Conservation (phyloP, 345 rosid species). For the Populus deltoides region DNA sequence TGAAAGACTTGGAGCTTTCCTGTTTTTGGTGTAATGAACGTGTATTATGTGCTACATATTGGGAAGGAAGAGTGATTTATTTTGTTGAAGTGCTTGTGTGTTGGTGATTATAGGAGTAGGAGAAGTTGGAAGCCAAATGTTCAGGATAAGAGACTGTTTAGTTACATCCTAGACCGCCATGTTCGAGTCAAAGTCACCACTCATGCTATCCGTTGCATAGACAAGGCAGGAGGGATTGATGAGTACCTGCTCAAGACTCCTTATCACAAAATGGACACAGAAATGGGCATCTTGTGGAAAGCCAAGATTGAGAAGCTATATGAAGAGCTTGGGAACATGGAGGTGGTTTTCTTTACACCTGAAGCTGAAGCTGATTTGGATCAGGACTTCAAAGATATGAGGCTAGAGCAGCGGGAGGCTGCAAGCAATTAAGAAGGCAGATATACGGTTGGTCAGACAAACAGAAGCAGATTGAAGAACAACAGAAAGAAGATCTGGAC, state of each 20-base stretch:
- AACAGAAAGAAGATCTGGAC: constrained; percentile 4
- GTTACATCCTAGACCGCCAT: constrained; percentile 86
- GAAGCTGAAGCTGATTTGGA: constrained; percentile 78
- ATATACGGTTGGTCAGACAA: constrained; percentile 33
- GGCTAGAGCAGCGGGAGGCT: constrained; percentile 55
- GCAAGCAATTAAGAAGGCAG: constrained; percentile 62
- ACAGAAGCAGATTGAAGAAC: constrained; percentile 19
- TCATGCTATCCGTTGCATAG: constrained; percentile 94
- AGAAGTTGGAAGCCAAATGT: constrained; percentile 92
- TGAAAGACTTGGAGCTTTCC: neutral
- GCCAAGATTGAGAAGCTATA: constrained; percentile 83
- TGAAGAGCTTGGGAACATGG: constrained; percentile 75
- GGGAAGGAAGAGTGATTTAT: neutral
- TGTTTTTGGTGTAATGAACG: neutral
- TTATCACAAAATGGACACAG: constrained; percentile 91
- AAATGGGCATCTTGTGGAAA: constrained; percentile 89
- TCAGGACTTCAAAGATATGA: constrained; percentile 73
- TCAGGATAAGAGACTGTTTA: constrained; percentile 86
- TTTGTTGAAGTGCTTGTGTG: constrained; percentile 9
- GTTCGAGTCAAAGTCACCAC: constrained; percentile 86
- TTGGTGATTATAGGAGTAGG: constrained; percentile 50
- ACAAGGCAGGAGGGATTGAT: constrained; percentile 96
- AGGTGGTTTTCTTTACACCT: constrained; percentile 64
- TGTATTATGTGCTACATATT: neutral
- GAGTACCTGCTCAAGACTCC: constrained; percentile 95